A percentile compares a stretch with the other conserved stretches of the same genome.
These are phyloP conservation scores for Cenchrus fungigraminus DNA, from an alignment of 176 grass and related monocot species.

Conservation along the genomic window DNA sequence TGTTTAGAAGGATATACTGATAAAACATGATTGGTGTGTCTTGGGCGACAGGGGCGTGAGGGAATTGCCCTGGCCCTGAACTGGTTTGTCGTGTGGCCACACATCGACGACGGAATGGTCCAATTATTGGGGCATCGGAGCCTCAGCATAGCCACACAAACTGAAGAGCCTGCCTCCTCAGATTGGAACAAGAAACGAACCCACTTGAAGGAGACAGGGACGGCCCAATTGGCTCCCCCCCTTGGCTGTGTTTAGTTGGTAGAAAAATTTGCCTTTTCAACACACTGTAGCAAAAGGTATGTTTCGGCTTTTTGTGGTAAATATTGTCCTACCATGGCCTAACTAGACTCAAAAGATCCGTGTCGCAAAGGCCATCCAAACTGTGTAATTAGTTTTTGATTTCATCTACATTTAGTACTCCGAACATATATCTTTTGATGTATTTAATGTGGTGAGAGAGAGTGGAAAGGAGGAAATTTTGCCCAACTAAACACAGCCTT, in stretches of 20 bases:
- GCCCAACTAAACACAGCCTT: neutral
- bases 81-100: neutral
- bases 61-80: neutral
- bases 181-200: conserved; percentile 55
- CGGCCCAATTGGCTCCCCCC: neutral
- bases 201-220: conserved; percentile 41
- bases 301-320: too few species aligned
- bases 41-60: neutral
- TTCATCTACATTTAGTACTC: too few species aligned
- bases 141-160: conserved; percentile 46
- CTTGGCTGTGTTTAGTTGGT: too few species aligned
- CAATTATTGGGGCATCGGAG: conserved; percentile 51
- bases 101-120: neutral
- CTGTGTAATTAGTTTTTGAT: too few species aligned
- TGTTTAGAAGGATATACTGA: neutral
- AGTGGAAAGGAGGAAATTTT: too few species aligned
- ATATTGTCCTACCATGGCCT: too few species aligned
- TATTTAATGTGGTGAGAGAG: too few species aligned
- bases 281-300: too few species aligned
- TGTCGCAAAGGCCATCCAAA: too few species aligned
- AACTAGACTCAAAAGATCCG: too few species aligned
- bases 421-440: too few species aligned
- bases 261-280: too few species aligned
- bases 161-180: conserved; percentile 40
- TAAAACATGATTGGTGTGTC: neutral